Percentiles rank a stretch among this genome's conserved stretches.
Conservation (phyloP, 2,329 filamentous ascomycete species). For the Zasmidium citrigriseum region DNA sequence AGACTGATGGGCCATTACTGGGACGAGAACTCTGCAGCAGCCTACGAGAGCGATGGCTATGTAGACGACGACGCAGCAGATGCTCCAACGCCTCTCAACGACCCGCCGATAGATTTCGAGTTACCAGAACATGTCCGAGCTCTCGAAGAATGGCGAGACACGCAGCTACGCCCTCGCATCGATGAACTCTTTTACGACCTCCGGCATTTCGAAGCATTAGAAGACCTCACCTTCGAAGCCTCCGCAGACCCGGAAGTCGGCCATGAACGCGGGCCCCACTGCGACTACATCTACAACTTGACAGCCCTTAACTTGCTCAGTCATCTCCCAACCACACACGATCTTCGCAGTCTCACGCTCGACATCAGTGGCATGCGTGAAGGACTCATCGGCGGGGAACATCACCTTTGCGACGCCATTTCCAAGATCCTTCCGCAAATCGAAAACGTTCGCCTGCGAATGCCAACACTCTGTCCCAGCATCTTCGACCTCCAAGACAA, state of each 20-base stretch:
- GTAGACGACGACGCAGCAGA: not conserved
- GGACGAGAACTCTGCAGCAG: constrained; percentile 12
- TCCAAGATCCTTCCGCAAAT: constrained; percentile 12
- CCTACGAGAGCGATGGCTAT: constrained; percentile 1
- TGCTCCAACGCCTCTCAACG: not conserved
- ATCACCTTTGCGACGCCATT: constrained; percentile 14
- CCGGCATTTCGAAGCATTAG: constrained; percentile 14
- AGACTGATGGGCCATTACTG: constrained; percentile 19
- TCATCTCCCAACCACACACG: constrained; percentile 12
- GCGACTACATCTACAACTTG: constrained; percentile 13
- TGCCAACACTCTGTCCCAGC: constrained; percentile 9
- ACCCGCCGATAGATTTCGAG: not conserved
- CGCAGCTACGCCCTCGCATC: constrained; percentile 3
- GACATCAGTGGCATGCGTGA: constrained; percentile 9
- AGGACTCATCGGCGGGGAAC: not conserved
- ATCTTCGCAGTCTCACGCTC: constrained; percentile 8
- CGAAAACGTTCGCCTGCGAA: constrained; percentile 14
- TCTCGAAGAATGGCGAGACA: constrained; percentile 13
- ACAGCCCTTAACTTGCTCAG: constrained; percentile 6
- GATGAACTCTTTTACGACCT: constrained; percentile 18
- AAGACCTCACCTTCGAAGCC: constrained; percentile 17
- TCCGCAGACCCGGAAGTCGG: constrained; percentile 5
- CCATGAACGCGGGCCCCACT: constrained; percentile 1
- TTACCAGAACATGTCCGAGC: not conserved
- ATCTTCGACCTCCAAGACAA: constrained; percentile 6